Conservation (phyloP, 345 rosid species). For the Theobroma cacao region DNA sequence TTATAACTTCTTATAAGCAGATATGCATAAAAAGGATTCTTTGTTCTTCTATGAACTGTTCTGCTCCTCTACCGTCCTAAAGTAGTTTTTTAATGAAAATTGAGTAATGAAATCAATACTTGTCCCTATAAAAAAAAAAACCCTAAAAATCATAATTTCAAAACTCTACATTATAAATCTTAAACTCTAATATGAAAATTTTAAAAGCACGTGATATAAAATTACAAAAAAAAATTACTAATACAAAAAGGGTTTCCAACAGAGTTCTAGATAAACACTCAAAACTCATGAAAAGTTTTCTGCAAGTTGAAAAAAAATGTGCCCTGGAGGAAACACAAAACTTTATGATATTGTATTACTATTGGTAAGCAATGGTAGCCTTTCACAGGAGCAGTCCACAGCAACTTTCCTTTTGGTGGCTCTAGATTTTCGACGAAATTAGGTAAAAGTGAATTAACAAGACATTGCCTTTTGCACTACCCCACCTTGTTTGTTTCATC, state of each 20-base stretch:
- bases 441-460: background rate
- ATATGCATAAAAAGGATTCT: too few relatives aligned
- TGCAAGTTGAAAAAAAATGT: background rate
- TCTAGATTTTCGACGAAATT: background rate
- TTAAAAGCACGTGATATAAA: too few relatives aligned
- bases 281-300: background rate
- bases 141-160: too few relatives aligned
- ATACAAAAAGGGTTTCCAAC: background rate
- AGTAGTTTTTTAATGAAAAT: too few relatives aligned
- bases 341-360: background rate
- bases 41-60: too few relatives aligned
- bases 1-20: too few relatives aligned
- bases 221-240: too few relatives aligned
- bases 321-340: background rate
- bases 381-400: background rate
- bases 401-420: background rate
- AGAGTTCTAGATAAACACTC: conserved; percentile 1
- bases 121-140: too few relatives aligned
- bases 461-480: background rate
- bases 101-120: too few relatives aligned
- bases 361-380: background rate
- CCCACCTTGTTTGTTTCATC: background rate
- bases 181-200: too few relatives aligned
- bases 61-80: too few relatives aligned
- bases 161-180: too few relatives aligned